Evolutionary conservation across 2,329 filamentous ascomycete species (phyloP), one percentile per base, ranked within the genome.

Genomic region (Colletotrichum sp.): DNA sequence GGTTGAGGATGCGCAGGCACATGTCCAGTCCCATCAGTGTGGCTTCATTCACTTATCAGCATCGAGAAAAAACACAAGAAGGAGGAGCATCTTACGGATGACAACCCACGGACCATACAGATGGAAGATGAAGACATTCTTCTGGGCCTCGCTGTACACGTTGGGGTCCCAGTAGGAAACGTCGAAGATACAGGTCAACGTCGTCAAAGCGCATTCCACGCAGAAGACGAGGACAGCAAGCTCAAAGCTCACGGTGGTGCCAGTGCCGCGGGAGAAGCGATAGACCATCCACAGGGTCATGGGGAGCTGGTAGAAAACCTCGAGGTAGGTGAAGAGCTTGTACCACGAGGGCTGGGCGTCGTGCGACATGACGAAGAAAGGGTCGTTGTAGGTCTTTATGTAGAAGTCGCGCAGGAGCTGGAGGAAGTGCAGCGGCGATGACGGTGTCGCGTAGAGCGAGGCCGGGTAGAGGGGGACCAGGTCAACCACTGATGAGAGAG

Each of bases 1-100:
- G 87, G 8, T 79, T 82, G 10, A 90, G 80, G 2, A 92, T 82
- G n/a, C 91, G 86, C 44, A 80, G 66, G 66, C 88, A 90, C 90
- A 92, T 92, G 78, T 92, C 90, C 26, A 86, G 78, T 12, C 87
- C 88, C 81, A 92, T 85, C 2, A 90, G 15, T 0, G 85, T 78
- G 16, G 90, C 90, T 92, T 64, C 6, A n/a, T 24, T 7, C 30
- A 7, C n/a, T 62, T 7, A 72, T 26, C 21, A 10, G 57, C n/a
- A 24, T 49, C 16, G 13, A 21, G 26, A 2, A n/a, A 9, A 6
- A 26, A 26, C 5, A 6, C 26, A 26, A 26, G 26, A 6, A 26
- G 26, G 26, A 26, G 26, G 26, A 26, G 4, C 26, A 26, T 5
- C 26, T 26, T 26, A 92, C 90, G 89, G 67, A 92, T 82, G 2